Base-by-base conservation (phyloP, 2,329 filamentous ascomycete genomes). In the Pseudophaeomoniella oleicola region DNA sequence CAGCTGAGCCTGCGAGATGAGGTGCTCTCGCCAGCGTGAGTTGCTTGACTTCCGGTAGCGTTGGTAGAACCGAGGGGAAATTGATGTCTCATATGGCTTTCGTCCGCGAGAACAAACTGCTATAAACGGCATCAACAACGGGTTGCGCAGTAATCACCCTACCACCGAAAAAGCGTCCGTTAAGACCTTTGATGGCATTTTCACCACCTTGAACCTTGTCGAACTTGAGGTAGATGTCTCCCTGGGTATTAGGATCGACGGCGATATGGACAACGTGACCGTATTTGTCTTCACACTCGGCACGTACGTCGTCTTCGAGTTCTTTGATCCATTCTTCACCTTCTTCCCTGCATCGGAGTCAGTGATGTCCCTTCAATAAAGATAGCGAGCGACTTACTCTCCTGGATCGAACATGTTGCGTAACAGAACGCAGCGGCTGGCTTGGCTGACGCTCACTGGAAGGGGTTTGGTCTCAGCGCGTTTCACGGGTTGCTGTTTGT, bases 181-280 rank as follows among this genome's bases (percentile, higher is more conserved):
- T 96, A 44, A 98, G 75, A 54, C 90, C 90, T 59, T 93, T 92
- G 64, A 96, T 92, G 51, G 90, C 90, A 57, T 94, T 96, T 63
- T 94, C 85, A 56, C 88, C 88, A 50, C 88, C 88, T 58, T 87
- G 77, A 44, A 96, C 83, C 53, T 85, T 81, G 62, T 94, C 86
- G 65, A 98, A 98, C 62, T 98, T 98, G 59, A 98, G 78, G 62
- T 94, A 98, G 50, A 98, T 88, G 57, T 98, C 90, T 62, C 90
- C 90, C 59, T 82, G 76, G 34, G 86, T 90, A 64, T 93, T 92
- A 47, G 82, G 77, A 67, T 96, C 88, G 62, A 94, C 73, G 50
- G 86, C 75, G 62, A 96, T 92, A 75, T 98, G 90, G 59, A 96
- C 86, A 52, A 98, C 88, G 51, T 88, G 83, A 54, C 90, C 90